Base-by-base conservation (phyloP, 805 yeast genomes). In the Blastobotrys attinorum region DNA sequence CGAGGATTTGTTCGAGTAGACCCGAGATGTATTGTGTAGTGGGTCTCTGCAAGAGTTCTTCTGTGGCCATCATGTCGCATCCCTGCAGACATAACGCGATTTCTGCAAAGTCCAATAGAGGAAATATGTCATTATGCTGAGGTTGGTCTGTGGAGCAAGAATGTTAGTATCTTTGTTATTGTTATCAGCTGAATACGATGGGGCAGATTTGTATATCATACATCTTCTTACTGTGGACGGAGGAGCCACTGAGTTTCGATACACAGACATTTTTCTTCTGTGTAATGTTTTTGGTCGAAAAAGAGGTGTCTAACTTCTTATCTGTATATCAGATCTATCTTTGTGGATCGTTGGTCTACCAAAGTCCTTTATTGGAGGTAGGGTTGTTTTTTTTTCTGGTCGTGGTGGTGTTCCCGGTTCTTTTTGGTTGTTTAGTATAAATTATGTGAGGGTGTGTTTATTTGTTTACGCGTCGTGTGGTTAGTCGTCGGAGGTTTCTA, bases 1-100 rank as follows among this genome's bases (percentile, higher is more conserved):
- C 84, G 29, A 81, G 60, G 20, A 81, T 71, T 53, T 78, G 83
- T 52, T 76, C 79, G 45, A 76, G 76, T 20, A 80, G 61, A 15
- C 73, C 62, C 34, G 70, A 72, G 7, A 80, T 68, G 53, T 71
- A 80, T 40, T 70, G 71, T 8, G 77, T 66, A 1, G 79, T 72
- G 8, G 90, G 90, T 51, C 69, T 73, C 4, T 64, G 48, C 1
- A 82, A 66, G 40, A 72, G 68, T 27, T 79, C 86, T 49, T 79
- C 85, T 11, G 17, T 23, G 5, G 43, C 42, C 31, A 22, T 43
- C n/a, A 81, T 75, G 45, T 77, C 80, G 57, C 84, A 79, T 44
- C 76, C 76, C 47, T 74, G 77, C 29, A 82, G 61, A 54, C 82
- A 77, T 8, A 67, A 62, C 1, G 79, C 72, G 17, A 82, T 66